phyloP scores from a whole-genome alignment of 345 rosid genomes.

The Noccaea caerulescens region DNA sequence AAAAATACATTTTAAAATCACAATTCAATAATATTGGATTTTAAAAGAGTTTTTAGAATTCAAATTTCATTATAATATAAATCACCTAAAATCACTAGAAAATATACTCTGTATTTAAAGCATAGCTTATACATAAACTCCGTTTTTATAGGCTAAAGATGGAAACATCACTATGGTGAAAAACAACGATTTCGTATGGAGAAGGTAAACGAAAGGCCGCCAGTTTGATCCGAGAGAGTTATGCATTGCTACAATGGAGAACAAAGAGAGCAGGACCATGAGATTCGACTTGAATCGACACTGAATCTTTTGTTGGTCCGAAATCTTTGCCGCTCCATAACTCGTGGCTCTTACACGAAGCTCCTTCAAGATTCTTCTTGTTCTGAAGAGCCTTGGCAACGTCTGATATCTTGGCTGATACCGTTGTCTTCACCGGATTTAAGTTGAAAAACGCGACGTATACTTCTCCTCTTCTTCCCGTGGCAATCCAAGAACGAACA shows the following conservation, averaged over 20 bases:
- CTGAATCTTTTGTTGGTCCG: slow-evolving; percentile 36
- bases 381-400: slow-evolving; percentile 52
- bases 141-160: not conserved
- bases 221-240: slow-evolving; percentile 7
- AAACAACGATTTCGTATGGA: not conserved
- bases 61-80: no score
- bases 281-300: slow-evolving; percentile 52
- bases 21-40: no score
- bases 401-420: slow-evolving; percentile 65
- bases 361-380: slow-evolving; percentile 45
- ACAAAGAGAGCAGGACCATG: slow-evolving; percentile 70
- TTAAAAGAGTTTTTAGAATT: no score
- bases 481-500: slow-evolving; percentile 84
- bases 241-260: slow-evolving; percentile 53
- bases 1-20: no score
- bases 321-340: slow-evolving; percentile 62
- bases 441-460: slow-evolving; percentile 70
- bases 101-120: not conserved
- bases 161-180: slow-evolving; percentile 4
- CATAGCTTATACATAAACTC: slow-evolving; percentile 26
- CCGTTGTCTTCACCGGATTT: slow-evolving; percentile 48
- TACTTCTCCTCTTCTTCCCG: slow-evolving; percentile 71
- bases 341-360: slow-evolving; percentile 58
- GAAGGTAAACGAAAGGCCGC: slow-evolving; percentile 6
- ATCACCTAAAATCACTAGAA: no score